Conservation (phyloP, 139 green algal genomes). For the Volvox reticuliferus region DNA sequence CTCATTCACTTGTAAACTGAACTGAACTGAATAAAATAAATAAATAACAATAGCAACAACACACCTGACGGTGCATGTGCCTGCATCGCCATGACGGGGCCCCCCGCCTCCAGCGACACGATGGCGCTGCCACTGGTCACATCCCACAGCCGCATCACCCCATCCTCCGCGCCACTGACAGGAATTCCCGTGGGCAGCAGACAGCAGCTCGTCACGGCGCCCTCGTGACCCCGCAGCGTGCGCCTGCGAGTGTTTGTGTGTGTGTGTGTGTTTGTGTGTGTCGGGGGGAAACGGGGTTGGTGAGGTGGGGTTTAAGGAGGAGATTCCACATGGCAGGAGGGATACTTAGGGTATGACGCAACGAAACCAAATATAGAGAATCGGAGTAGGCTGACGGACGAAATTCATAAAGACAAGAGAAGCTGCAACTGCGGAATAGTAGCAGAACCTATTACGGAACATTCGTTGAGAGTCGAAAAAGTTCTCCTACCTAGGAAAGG, state of each 20-base stretch:
- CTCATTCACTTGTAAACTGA: no score
- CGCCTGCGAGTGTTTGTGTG: background rate
- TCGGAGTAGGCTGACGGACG: no score
- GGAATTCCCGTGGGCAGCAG: slow-evolving; percentile 55
- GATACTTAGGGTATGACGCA: no score
- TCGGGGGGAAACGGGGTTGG: background rate
- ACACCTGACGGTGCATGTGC: slow-evolving; percentile 47
- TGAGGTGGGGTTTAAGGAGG: no score
- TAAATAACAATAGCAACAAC: background rate
- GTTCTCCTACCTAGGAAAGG: no score
- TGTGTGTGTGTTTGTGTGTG: background rate
- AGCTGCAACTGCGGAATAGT: no score
- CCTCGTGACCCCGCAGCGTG: slow-evolving; percentile 62
- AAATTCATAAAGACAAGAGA: no score
- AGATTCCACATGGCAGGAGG: no score
- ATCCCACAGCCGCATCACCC: slow-evolving; percentile 65
- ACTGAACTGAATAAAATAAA: no score
- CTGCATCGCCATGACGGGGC: slow-evolving; percentile 47
- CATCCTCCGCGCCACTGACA: slow-evolving; percentile 56
- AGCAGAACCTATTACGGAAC: no score
- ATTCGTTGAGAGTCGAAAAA: no score
- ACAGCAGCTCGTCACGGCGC: slow-evolving; percentile 42
- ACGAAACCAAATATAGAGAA: no score
- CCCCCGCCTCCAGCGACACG: slow-evolving; percentile 52
- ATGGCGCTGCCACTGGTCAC: slow-evolving; percentile 43